Base-by-base conservation (phyloP, 2,329 filamentous ascomycete genomes). In the Colletotrichum kahawae region DNA sequence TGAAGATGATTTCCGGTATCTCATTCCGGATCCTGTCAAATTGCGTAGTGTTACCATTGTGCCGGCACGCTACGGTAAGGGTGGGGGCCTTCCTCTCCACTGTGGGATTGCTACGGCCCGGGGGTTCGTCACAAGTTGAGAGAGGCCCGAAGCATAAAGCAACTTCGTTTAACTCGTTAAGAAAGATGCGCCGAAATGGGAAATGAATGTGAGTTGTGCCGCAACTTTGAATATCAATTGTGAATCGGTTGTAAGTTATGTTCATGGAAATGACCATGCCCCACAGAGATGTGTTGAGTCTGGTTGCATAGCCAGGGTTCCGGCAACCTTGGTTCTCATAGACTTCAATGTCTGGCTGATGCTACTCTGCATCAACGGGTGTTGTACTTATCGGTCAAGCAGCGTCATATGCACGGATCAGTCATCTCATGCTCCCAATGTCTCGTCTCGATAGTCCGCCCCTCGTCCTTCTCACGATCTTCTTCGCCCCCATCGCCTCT, bases 21-120 rank as follows among this genome's bases (percentile, higher is more conserved):
- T 21, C 57, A 51, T 38, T 62, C 33, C 43, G 24, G 21, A 48
- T 56, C 63, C 29, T 64, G 64, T 65, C 69, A 73, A 75, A 73
- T 73, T 75, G 64, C 63, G 63, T 67, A 64, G 57, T 72, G 69
- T 62, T 67, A 75, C 69, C 69, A 27, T 75, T 63, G 36, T 56
- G 33, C 27, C 63, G 68, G 62, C 43, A 71, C 54, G 51, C 62
- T 71, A 51, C 62, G 54, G 72, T 56, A 21, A 43, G 21, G 18
- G 67, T 70, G 57, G 67, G 67, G 67, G 63, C 21, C 43, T 57
- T 7, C 12, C 16, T 60, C 67, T 38, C 24, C 60, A 70, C 38
- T 60, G 60, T 66, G 51, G 29, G n/a, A 51, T 66, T 51, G n/a
- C 18, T 21, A 34, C 16, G 36, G 71, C 67, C 57, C 27, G 34